Base-by-base conservation (phyloP, 768 basidiomycete genomes). In the Amylocystis lapponica region DNA sequence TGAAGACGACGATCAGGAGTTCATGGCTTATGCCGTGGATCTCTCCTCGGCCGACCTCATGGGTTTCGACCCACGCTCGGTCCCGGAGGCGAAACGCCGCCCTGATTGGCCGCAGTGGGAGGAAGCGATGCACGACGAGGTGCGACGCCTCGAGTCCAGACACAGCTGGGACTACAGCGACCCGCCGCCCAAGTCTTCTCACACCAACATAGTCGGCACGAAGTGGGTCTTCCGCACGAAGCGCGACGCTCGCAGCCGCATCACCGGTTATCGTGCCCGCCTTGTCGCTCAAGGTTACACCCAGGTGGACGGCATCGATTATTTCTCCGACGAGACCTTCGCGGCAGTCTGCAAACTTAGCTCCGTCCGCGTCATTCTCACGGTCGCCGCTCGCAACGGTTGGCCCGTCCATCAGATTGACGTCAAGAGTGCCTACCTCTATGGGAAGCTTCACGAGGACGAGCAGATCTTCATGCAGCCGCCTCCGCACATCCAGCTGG, bases 211-310 rank as follows among this genome's bases (percentile, higher is more conserved):
- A 14, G 38, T 56, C 6, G 34, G 43, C 9, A 46, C 41, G 2
- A 48, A 51, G 10, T 65, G 59, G 55, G 64, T 67, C 2, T 66
- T 59, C 52, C 53, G 46, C 34, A 32, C 47, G n/a, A 70, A 70
- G 49, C 36, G 43, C 21, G 55, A 67, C 31, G 43, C 51, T 0
- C 19, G 45, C 5, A 64, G 64, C n/a, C 41, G 45, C 0, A 38
- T 65, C 22, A 38, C 38, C 3, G 36, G 49, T 0, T 59, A 62
- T 53, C 67, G 69, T 43, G 65, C 58, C 0, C 45, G 61, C 8
- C 54, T 70, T 6, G 66, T 66, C 3, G 65, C 66, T 0, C 54
- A 60, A 27, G 66, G 69, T 2, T 66, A 60, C 51, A 41, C 54
- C 0, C 69, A 71, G 43, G 47, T 57, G 3, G 50, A 48, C 2